A percentile compares a stretch with the other conserved stretches of the same genome.
Evolutionary conservation across 2,329 filamentous ascomycete genomes (phyloP).

Genomic region (Emmonsiellopsis sp.): DNA sequence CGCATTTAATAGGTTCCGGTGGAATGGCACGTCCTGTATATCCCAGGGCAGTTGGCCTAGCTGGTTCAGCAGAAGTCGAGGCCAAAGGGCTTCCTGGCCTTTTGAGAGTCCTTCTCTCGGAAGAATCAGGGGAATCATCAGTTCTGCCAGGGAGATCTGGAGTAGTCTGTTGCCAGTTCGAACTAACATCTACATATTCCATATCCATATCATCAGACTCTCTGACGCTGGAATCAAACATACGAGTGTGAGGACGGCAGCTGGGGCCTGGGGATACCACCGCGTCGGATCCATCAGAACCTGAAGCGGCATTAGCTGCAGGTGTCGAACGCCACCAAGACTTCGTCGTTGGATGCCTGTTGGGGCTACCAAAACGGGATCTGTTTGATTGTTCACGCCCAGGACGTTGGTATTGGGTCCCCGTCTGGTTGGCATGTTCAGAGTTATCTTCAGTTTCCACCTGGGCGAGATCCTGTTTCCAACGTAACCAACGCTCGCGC

Average conservation of each 20-base stretch:
- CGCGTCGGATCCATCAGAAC: background rate
- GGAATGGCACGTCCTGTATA: background rate
- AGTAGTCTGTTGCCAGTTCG: no score
- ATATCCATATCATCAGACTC: background rate
- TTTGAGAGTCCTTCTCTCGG: background rate
- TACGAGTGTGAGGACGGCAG: background rate
- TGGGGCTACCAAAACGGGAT: background rate
- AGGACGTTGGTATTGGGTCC: constrained; percentile 3
- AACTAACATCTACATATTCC: background rate
- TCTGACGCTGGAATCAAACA: background rate
- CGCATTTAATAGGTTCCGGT: background rate
- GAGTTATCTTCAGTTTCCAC: constrained; percentile 20
- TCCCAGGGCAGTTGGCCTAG: background rate
- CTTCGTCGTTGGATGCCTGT: background rate
- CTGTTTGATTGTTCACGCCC: background rate
- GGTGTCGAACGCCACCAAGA: background rate
- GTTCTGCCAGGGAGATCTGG: background rate
- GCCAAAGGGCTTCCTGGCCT: background rate
- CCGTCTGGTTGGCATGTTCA: constrained; percentile 15
- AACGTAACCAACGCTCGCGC: constrained; percentile 67
- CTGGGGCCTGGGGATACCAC: background rate
- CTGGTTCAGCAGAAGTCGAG: background rate
- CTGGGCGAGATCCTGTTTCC: constrained; percentile 60
- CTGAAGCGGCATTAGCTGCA: background rate
- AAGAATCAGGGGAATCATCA: background rate